Conservation (phyloP, 2,329 filamentous ascomycete genomes). For the Immersiporthe knoxdaviesiana region DNA sequence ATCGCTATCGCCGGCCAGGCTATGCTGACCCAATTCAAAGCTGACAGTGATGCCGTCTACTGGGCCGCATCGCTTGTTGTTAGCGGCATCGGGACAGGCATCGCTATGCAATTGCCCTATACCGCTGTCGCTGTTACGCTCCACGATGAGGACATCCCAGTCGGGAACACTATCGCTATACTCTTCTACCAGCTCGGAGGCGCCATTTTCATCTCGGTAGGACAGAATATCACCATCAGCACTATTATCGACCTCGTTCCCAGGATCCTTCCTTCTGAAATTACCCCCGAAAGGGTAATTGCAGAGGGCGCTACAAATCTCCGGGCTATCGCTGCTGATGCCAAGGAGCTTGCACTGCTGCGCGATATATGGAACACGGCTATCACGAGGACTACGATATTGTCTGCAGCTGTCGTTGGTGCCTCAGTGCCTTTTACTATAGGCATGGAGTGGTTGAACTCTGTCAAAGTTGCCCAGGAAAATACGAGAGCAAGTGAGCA, state of each 20-base stretch:
- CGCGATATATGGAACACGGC: slow-evolving; percentile 9
- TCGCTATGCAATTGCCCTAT: slow-evolving; percentile 6
- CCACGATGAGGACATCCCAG: neutral
- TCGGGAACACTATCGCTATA: slow-evolving; percentile 6
- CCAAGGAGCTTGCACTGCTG: slow-evolving; percentile 4
- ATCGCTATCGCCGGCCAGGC: slow-evolving; percentile 1
- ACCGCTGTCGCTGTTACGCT: neutral
- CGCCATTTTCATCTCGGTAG: neutral
- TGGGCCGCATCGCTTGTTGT: slow-evolving; percentile 7
- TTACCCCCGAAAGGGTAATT: neutral
- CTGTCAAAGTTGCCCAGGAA: neutral
- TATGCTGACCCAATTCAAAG: slow-evolving; percentile 3
- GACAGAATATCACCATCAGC: slow-evolving; percentile 1
- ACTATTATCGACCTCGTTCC: slow-evolving; percentile 6
- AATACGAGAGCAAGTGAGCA: neutral
- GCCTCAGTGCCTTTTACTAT: slow-evolving; percentile 5
- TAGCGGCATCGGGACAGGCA: slow-evolving; percentile 4
- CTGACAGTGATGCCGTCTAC: neutral
- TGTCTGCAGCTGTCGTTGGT: neutral
- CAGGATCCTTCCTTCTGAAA: neutral
- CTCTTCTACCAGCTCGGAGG: slow-evolving; percentile 9
- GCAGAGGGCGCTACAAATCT: neutral
- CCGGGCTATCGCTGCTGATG: neutral
- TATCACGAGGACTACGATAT: slow-evolving; percentile 1
- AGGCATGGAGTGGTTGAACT: slow-evolving; percentile 15